Evolutionary conservation across 345 rosid species (phyloP), one percentile per base, ranked within the genome.

Genomic region (Populus simonii): DNA sequence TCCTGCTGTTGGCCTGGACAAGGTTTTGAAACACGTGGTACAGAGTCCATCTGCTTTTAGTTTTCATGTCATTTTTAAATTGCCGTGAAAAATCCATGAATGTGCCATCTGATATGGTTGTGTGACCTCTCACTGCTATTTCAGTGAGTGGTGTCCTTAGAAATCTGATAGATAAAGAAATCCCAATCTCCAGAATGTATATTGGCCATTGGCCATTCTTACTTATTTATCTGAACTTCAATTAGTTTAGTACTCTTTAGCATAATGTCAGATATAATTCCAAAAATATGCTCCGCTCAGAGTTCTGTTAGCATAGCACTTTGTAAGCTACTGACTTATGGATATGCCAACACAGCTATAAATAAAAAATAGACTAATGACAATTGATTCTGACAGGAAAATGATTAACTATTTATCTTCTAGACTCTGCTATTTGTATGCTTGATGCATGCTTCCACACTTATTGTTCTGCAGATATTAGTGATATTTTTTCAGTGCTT

Each of bases 1-100:
- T 68, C 91, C 97, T 55, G 84, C 85, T 70, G 83, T 76, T 68
- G 99, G 97, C 75, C 83, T 96, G 61, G 96, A 92, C 74, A 83
- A 83, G 82, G 99, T 88, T 82, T 81, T 96, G 59, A 87, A 86
- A 68, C 82, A 90, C 84, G 85, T 91, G 98, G 97, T 93, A 86
- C 69, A 85, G 33, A 55, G 65, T 66, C n/a, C 49, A 29, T 33
- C 36, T 17, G 29, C 11, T 68, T 69, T 8, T 12, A 11, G 38
- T 38, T 1, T 49, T 49, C 45, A 29, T n/a, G 17, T 63, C 31
- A 23, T 45, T 15, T 66, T 47, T 47, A 31, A 18, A 16, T 41
- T 33, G 71, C 36, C 33, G 35, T 66, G 49, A 65, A 20, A 68
- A 29, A 31, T 66, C 45, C 45, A 41, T 41, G 45, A 41, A 41